Percentiles rank a stretch among this genome's conserved stretches.
These are phyloP conservation scores for Suillus decipiens DNA, from an alignment of 768 basidiomycete species.

Conservation along the genomic window DNA sequence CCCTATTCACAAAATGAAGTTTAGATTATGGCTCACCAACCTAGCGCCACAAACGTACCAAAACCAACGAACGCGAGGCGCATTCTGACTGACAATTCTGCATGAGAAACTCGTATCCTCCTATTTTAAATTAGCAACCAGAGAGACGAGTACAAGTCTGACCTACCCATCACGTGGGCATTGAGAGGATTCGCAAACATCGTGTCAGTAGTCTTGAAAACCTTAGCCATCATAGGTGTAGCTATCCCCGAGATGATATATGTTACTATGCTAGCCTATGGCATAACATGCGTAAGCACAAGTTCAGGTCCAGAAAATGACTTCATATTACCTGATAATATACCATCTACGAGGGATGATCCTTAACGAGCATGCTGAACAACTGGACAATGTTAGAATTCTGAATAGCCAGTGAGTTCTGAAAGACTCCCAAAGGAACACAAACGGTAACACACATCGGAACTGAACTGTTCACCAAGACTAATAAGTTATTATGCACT, in stretches of 20 bases:
- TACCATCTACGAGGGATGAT: constrained; percentile 61
- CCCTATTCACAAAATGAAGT: constrained; percentile 46
- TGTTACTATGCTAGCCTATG: constrained; percentile 71
- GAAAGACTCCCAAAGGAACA: neutral
- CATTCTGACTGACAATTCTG: constrained; percentile 56
- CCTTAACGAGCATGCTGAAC: constrained; percentile 71
- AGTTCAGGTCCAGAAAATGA: neutral
- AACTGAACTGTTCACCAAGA: constrained; percentile 64
- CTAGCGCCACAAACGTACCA: constrained; percentile 47
- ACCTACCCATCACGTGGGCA: constrained; percentile 69
- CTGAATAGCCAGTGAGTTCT: constrained; percentile 32
- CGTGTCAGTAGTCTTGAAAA: constrained; percentile 57
- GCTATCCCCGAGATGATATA: constrained; percentile 65
- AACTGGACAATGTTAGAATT: constrained; percentile 76
- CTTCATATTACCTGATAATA: constrained; percentile 62
- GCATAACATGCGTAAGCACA: neutral
- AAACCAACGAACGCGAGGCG: constrained; percentile 57
- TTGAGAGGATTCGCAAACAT: constrained; percentile 63
- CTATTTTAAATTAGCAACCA: constrained; percentile 31
- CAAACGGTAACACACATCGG: constrained; percentile 47
- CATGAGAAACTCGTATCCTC: constrained; percentile 80
- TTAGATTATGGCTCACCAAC: neutral
- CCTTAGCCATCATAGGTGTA: constrained; percentile 53
- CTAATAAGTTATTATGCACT: constrained; percentile 10
- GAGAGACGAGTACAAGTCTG: neutral